These are phyloP conservation scores for Monosporozyma unispora DNA, from an alignment of 805 yeast species.

Conservation along the genomic window DNA sequence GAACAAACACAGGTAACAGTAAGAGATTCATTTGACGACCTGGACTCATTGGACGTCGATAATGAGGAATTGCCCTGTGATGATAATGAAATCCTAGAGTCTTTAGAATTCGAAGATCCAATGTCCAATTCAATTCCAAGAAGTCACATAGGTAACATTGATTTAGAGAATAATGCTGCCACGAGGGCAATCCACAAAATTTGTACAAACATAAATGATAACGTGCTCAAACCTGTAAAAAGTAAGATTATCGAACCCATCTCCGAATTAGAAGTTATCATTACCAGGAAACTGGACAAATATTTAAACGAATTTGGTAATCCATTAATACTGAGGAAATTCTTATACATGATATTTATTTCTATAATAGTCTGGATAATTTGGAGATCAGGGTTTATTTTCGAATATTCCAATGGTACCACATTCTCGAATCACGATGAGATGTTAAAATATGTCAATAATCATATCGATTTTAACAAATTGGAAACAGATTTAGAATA, in stretches of 20 bases:
- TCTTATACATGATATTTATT: conserved; percentile 56
- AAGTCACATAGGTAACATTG: conserved; percentile 7
- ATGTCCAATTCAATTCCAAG: background rate
- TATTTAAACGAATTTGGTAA: conserved; percentile 61
- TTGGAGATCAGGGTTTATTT: conserved; percentile 42
- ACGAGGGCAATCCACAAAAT: background rate
- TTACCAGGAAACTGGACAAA: conserved; percentile 38
- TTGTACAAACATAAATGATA: background rate
- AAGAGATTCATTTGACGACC: background rate
- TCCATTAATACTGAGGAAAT: conserved; percentile 68
- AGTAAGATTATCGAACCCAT: conserved; percentile 31
- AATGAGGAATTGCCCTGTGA: conserved; percentile 46
- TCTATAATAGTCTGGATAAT: conserved; percentile 45
- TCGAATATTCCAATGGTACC: conserved; percentile 31
- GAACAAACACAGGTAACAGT: background rate
- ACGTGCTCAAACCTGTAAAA: conserved; percentile 6
- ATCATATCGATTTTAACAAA: conserved; percentile 42
- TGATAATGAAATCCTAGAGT: conserved; percentile 30
- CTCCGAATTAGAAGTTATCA: conserved; percentile 10
- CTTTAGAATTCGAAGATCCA: conserved; percentile 6
- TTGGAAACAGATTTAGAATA: conserved; percentile 62
- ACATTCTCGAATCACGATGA: conserved; percentile 50
- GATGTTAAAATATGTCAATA: conserved; percentile 39
- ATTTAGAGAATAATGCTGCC: conserved; percentile 10
- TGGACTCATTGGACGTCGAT: conserved; percentile 11